Base-by-base conservation (phyloP, 495 filamentous ascomycete species). In the Penicillium longicatenatum region DNA sequence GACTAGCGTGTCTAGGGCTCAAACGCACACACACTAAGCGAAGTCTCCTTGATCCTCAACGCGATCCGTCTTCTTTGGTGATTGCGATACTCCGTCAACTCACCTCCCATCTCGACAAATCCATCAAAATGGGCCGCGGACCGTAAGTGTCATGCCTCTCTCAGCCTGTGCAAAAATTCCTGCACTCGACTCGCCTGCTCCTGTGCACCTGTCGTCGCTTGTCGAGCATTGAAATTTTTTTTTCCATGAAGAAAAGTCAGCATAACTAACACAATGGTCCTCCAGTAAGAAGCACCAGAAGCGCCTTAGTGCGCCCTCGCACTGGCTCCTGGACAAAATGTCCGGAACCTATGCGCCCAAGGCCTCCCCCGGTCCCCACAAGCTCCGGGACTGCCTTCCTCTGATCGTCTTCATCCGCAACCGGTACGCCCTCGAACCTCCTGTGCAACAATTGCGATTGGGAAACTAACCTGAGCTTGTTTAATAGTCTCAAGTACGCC, bases 271-370 rank as follows among this genome's bases (percentile, higher is more conserved):
- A 8, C 42, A 48, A 72, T 75, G 65, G 26, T 52, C 54, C 52
- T 63, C 73, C 75, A 96, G 92, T 73, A 96, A 93, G 86, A 98
- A 98, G 86, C 95, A 98, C 82, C 92, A 97, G 78, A 98, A 98
- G 93, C 92, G 94, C 84, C 85, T 98, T 71, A 93, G 90, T 77
- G 94, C 94, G 75, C 94, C 94, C 69, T 93, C 90, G 76, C 94
- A 98, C 86, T 98, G 95, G 94, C 91, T 98, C 71, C 84, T 98
- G 73, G 94, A 98, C 88, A 98, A 98, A 81, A 87, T 98, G 64
- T 96, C 92, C 76, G 94, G 93, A 76, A 86, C 89, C 82, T 98
- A 97, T 78, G 94, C 94, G 67, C 94, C 94, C 75, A 91, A 91
- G 77, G 88, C 94, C 61, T 96, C 93, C 59, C 84, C 93, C 68